A percentile compares a stretch with the other conserved stretches of the same genome.
Evolutionary conservation across 371 early-diverging fungal genomes (phyloP).

Genomic region (Gilbertella persicaria): DNA sequence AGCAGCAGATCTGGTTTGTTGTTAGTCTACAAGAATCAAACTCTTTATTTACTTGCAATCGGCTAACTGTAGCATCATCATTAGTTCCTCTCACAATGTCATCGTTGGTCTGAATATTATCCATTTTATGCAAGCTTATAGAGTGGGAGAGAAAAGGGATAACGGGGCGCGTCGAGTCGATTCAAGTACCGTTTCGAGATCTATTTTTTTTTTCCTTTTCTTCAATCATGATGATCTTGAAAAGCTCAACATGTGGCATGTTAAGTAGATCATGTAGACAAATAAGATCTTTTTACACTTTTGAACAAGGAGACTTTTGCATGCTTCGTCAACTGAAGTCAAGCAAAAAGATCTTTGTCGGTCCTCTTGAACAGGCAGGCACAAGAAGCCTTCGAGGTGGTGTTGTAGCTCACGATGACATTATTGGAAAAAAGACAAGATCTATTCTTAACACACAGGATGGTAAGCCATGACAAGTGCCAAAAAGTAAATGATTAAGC

Average conservation of each 20-base stretch:
- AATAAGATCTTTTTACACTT: constrained; percentile 19
- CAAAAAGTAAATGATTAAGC: not conserved
- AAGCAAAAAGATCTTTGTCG: constrained; percentile 44
- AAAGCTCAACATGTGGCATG: not conserved
- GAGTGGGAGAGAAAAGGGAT: too few species aligned
- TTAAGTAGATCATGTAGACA: not conserved
- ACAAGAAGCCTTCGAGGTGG: constrained; percentile 44
- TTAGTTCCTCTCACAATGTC: constrained; percentile 82
- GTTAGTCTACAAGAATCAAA: not conserved
- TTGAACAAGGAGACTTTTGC: constrained; percentile 47
- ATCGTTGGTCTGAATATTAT: constrained; percentile 32
- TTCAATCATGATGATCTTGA: not conserved
- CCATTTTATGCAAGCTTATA: not conserved
- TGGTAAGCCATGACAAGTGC: constrained; percentile 34
- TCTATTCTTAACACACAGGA: constrained; percentile 44
- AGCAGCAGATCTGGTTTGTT: constrained; percentile 75
- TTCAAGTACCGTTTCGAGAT: too few species aligned
- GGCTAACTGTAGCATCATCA: constrained; percentile 84
- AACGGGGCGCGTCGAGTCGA: too few species aligned
- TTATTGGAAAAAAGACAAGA: constrained; percentile 56
- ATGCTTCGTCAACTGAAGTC: constrained; percentile 44
- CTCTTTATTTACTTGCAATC: constrained; percentile 53
- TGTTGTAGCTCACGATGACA: constrained; percentile 44
- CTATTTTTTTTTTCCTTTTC: not conserved
- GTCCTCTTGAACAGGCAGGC: constrained; percentile 38